Conservation (phyloP, 345 rosid genomes). For the Sapria himalayana region DNA sequence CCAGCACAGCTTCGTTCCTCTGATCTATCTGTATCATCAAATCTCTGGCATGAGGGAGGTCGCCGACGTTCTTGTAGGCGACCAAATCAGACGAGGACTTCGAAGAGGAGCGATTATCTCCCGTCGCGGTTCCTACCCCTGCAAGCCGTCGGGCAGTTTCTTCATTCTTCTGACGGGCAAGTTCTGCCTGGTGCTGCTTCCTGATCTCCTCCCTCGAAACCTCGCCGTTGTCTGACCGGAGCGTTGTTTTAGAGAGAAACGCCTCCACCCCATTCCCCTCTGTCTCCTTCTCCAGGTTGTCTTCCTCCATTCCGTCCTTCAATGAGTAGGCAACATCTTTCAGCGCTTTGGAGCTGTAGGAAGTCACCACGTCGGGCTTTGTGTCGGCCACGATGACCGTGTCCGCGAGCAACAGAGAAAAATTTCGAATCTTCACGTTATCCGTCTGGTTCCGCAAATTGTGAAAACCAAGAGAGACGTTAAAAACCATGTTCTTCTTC, state of each 20-base stretch:
- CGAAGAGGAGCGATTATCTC: constrained; percentile 34
- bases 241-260: constrained; percentile 44
- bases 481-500: constrained; percentile 54
- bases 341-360: constrained; percentile 48
- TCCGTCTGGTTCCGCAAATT: constrained; percentile 40
- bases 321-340: constrained; percentile 82
- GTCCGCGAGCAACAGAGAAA: constrained; percentile 67
- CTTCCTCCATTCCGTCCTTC: constrained; percentile 78
- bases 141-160: constrained; percentile 93
- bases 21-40: constrained; percentile 73
- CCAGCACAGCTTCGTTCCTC: constrained; percentile 66
- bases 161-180: constrained; percentile 94
- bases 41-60: constrained; percentile 52
- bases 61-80: constrained; percentile 77
- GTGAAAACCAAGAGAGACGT: constrained; percentile 79
- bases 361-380: constrained; percentile 34
- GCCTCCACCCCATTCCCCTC: constrained; percentile 22
- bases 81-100: constrained; percentile 48
- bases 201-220: constrained; percentile 83
- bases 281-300: constrained; percentile 18
- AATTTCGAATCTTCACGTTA: constrained; percentile 41
- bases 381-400: constrained; percentile 61
- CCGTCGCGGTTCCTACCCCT: constrained; percentile 39
- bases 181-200: constrained; percentile 96
- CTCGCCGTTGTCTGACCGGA: constrained; percentile 76